Percentiles rank a stretch among this genome's conserved stretches.
Evolutionary conservation across 768 basidiomycete species (phyloP).

Genomic region (Podaxis sp.): DNA sequence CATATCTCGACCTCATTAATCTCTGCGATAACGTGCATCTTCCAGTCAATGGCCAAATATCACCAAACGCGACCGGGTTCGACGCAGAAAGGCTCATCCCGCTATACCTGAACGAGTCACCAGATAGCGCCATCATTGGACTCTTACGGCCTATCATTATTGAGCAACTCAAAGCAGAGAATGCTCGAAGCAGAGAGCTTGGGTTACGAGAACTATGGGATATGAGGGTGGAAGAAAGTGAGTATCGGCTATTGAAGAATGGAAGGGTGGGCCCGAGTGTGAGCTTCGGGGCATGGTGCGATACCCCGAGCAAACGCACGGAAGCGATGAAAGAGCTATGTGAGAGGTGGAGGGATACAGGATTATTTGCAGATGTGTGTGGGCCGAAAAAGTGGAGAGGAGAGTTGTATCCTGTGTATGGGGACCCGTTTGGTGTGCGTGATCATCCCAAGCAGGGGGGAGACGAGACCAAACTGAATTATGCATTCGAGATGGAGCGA

Average conservation of each 20-base stretch:
- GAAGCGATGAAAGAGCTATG: constrained; percentile 63
- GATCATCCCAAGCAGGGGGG: constrained; percentile 40
- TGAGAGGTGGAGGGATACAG: constrained; percentile 71
- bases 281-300: constrained; percentile 49
- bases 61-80: constrained; percentile 20
- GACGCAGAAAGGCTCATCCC: constrained; percentile 15
- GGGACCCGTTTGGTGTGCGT: constrained; percentile 61
- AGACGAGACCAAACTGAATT: constrained; percentile 45
- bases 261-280: constrained; percentile 34
- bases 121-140: constrained; percentile 56
- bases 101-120: constrained; percentile 15
- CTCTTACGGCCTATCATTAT: constrained; percentile 59
- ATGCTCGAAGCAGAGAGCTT: constrained; percentile 28
- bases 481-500: constrained; percentile 87
- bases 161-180: constrained; percentile 52
- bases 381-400: constrained; percentile 80
- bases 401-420: constrained; percentile 81
- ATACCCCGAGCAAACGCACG: constrained; percentile 60
- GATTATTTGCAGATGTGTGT: constrained; percentile 60
- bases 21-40: constrained; percentile 69
- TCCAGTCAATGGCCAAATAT: constrained; percentile 23
- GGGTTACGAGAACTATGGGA: constrained; percentile 39
- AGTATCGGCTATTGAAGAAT: constrained; percentile 23
- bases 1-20: constrained; percentile 64
- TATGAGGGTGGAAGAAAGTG: constrained; percentile 31